Percentiles rank a stretch among this genome's conserved stretches.
Evolutionary conservation across 495 filamentous ascomycete genomes (phyloP).

Genomic region (Penicillium steckii): DNA sequence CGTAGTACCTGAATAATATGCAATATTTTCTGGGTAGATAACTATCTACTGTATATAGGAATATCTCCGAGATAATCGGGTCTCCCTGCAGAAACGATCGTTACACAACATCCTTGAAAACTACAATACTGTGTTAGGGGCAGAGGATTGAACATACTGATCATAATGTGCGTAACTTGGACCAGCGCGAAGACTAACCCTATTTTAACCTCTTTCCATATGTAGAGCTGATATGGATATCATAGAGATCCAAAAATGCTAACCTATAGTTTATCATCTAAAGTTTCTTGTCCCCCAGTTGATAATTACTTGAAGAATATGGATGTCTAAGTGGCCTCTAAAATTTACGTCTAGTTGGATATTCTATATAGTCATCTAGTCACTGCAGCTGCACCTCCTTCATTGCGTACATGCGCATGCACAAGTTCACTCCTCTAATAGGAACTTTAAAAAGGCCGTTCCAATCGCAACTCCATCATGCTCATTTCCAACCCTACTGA

Average conservation of each 20-base stretch:
- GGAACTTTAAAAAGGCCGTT: constrained; percentile 68
- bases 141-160: no score
- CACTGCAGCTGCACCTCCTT: background rate
- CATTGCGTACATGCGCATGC: background rate
- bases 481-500: constrained; percentile 58
- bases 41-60: no score
- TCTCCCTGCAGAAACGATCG: background rate
- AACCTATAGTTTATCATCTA: no score
- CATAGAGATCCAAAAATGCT: no score
- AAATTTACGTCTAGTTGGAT: background rate
- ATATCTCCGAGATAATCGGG: background rate
- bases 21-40: no score
- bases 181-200: background rate
- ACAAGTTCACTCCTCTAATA: constrained; percentile 50
- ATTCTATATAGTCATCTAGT: background rate
- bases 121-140: no score
- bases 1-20: no score
- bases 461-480: constrained; percentile 78
- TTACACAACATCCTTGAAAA: background rate
- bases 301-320: no score
- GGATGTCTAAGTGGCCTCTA: no score
- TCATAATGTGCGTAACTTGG: background rate
- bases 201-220: background rate
- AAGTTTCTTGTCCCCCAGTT: no score
- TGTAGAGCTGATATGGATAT: no score